Evolutionary conservation across 1,284 basidiomycete species (phyloP).

Genomic region (Ceratobasidium sp.): DNA sequence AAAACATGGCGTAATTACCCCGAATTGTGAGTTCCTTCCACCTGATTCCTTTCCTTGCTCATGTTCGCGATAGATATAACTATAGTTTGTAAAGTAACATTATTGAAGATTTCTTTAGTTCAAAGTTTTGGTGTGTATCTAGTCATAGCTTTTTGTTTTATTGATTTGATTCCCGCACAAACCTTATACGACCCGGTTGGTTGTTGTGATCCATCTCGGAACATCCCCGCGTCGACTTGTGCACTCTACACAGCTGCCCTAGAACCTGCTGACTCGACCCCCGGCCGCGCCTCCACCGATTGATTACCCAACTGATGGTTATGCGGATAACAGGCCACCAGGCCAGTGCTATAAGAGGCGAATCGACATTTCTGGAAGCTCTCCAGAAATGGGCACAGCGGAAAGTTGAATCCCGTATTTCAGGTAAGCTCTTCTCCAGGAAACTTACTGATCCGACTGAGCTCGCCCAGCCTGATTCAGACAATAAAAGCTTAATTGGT

Average conservation of each 20-base stretch:
- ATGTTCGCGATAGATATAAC: not conserved
- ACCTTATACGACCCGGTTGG: not conserved
- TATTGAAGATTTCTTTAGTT: not conserved
- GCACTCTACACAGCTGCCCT: not conserved
- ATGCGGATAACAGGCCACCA: not conserved
- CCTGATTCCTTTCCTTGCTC: not conserved
- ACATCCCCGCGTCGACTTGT: not conserved
- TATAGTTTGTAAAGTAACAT: not conserved
- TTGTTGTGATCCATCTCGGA: not conserved
- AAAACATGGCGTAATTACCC: too few relatives aligned
- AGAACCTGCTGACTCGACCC: not conserved
- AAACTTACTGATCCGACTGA: not conserved
- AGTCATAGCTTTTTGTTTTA: not conserved
- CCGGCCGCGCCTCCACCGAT: not conserved
- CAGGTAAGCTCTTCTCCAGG: not conserved
- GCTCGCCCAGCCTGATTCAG: not conserved
- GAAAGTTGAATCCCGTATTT: not conserved
- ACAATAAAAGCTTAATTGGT: too few relatives aligned
- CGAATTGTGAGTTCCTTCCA: not conserved
- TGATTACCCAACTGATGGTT: not conserved
- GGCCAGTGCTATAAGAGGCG: not conserved
- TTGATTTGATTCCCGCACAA: not conserved
- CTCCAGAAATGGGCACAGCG: not conserved
- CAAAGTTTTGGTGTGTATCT: slow-evolving; percentile 8
- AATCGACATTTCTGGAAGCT: not conserved